Base-by-base conservation (phyloP, 106 monocot species). In the Alisma plantagoaquatica region DNA sequence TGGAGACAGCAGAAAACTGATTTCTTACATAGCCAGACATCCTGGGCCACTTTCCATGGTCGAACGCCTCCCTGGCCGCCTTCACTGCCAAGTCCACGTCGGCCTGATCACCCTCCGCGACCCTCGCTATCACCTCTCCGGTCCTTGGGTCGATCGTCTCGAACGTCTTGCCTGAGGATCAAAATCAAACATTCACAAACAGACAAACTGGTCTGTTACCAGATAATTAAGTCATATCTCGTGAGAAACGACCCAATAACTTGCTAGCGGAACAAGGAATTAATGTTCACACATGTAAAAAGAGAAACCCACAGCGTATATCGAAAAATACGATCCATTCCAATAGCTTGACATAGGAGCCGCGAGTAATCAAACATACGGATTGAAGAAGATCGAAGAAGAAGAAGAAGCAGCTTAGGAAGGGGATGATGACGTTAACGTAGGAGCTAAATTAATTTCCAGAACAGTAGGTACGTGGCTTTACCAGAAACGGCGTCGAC, bases 111-210 rank as follows among this genome's bases (percentile, higher is more conserved):
- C 75, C 87, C 46, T 79, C 87, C 3, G 87, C 71, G 2, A 88
- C 54, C 1, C 33, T 50, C 10, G 75, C 73, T 1, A 88, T 72
- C 59, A 73, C 75, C 4, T 76, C 82, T n/a, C 69, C 82, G 0
- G 69, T 82, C 3, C 87, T 50, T 11, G 87, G 87, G 48, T 88
- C 87, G 3, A 57, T 70, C 4, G 87, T 88, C 70, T 82, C 82
- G 24, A 84, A 84, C 16, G 70, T 65, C 25, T 75, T 75, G 10
- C 83, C 83, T 84, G 54, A 15, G 14, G 16, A 9, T 38, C 14
- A 24, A 16, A 48, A n/a, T n/a, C n/a, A n/a, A n/a, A n/a, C n/a
- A n/a, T n/a, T n/a, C n/a, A n/a, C n/a, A n/a, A n/a, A n/a, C n/a
- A n/a, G n/a, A n/a, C n/a, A n/a, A n/a, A n/a, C n/a, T n/a, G n/a